phyloP scores from a whole-genome alignment of 768 basidiomycete genomes.

The Sporobolomyces phaffii region DNA sequence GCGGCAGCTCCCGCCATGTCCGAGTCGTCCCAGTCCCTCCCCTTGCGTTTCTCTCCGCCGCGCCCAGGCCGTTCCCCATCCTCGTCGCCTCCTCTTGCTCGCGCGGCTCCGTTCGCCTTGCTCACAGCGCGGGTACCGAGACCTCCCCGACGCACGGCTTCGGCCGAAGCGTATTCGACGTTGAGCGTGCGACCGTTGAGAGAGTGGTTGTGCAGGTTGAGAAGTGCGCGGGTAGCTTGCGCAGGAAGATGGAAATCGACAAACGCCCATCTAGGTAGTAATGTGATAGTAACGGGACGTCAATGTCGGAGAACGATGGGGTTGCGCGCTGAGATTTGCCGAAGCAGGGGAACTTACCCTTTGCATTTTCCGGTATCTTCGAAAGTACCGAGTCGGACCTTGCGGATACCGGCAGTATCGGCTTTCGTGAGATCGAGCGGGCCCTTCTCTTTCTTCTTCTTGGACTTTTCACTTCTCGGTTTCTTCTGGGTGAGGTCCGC shows the following conservation, averaged over 20 bases:
- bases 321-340: not conserved
- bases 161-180: conserved; percentile 80
- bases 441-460: conserved; percentile 15
- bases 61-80: not conserved
- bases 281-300: not conserved
- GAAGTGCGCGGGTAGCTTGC: conserved; percentile 72
- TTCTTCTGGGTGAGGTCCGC: conserved; percentile 31
- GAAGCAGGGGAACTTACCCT: conserved; percentile 74
- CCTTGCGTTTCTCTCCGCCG: not conserved
- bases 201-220: conserved; percentile 75
- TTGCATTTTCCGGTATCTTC: conserved; percentile 93
- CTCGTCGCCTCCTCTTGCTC: not conserved
- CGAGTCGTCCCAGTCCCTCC: conserved; percentile 31
- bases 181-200: conserved; percentile 70
- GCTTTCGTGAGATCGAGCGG: conserved; percentile 27
- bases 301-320: not conserved
- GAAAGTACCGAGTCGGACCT: conserved; percentile 88
- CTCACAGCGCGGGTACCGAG: conserved; percentile 43
- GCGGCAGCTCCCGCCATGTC: not conserved
- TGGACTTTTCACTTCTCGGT: not conserved
- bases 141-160: conserved; percentile 79
- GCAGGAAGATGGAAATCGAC: conserved; percentile 77
- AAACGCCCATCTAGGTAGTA: conserved; percentile 84
- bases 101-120: conserved; percentile 4
- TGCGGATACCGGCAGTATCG: conserved; percentile 52